These are phyloP conservation scores for Diversispora epigaea DNA, from an alignment of 192 early-diverging fungal genomes.

Conservation along the genomic window DNA sequence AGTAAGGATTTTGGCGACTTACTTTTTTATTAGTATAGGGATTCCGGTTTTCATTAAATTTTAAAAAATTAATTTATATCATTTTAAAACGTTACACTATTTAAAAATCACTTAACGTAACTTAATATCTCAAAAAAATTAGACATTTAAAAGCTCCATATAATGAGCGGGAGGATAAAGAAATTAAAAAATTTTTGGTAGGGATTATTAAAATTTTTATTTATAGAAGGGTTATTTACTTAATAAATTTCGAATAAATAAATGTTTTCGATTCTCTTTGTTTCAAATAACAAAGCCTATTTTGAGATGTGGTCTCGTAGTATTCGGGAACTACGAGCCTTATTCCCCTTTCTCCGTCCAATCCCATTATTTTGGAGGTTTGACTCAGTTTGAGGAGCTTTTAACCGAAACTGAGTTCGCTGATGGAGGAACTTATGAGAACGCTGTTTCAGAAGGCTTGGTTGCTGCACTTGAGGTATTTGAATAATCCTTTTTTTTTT, in stretches of 20 bases:
- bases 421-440: conserved; percentile 46
- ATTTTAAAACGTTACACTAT: no score
- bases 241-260: neutral
- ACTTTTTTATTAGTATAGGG: no score
- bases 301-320: conserved; percentile 48
- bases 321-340: conserved; percentile 49
- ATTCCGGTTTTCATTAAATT: no score
- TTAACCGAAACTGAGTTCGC: conserved; percentile 42
- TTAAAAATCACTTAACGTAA: no score
- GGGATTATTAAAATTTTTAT: conserved; percentile 15
- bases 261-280: neutral
- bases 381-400: conserved; percentile 40
- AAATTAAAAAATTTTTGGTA: conserved; percentile 40
- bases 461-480: conserved; percentile 56
- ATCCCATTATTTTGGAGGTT: conserved; percentile 45
- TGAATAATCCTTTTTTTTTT: neutral
- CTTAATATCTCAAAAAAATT: neutral
- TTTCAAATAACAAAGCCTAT: conserved; percentile 39
- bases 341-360: conserved; percentile 39
- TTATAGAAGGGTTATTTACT: neutral
- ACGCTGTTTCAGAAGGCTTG: conserved; percentile 58
- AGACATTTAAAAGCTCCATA: conserved; percentile 46
- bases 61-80: no score
- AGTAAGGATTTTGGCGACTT: conserved; percentile 21
- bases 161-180: conserved; percentile 36